A percentile compares a stretch with the other conserved stretches of the same genome.
Conservation (phyloP, 805 yeast species). For the Candida sakaeoensis region DNA sequence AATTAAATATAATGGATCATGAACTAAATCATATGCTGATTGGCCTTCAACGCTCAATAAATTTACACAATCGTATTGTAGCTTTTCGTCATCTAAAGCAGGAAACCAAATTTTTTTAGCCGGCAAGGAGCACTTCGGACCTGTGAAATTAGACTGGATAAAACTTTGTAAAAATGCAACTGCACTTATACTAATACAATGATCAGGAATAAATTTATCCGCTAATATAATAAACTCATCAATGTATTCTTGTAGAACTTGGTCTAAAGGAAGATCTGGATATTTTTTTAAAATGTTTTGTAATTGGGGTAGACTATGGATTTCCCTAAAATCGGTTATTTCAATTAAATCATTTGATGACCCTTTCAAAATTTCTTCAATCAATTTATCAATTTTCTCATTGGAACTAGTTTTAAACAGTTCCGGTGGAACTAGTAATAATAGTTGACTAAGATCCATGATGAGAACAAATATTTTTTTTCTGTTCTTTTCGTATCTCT, state of each 20-base stretch:
- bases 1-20: constrained; percentile 33
- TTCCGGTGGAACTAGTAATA: constrained; percentile 17
- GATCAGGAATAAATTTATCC: constrained; percentile 13
- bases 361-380: constrained; percentile 21
- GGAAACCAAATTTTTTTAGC: constrained; percentile 30
- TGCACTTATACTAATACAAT: constrained; percentile 35
- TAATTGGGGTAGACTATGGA: constrained; percentile 15
- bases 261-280: constrained; percentile 15
- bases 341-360: constrained; percentile 20
- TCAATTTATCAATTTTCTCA: constrained; percentile 13
- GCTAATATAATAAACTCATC: constrained; percentile 1
- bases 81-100: constrained; percentile 13
- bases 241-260: constrained; percentile 7
- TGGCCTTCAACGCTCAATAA: constrained; percentile 62
- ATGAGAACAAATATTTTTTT: constrained; percentile 4
- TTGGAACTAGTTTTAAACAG: constrained; percentile 9
- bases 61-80: constrained; percentile 31
- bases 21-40: constrained; percentile 54
- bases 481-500: too few species aligned
- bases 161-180: constrained; percentile 64
- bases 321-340: constrained; percentile 15
- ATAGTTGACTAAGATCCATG: constrained; percentile 17
- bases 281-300: constrained; percentile 12
- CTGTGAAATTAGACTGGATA: constrained; percentile 76
- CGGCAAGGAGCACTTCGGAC: constrained; percentile 56